These are phyloP conservation scores for Yueomyces sp. DNA, from an alignment of 805 yeast species.

Conservation along the genomic window DNA sequence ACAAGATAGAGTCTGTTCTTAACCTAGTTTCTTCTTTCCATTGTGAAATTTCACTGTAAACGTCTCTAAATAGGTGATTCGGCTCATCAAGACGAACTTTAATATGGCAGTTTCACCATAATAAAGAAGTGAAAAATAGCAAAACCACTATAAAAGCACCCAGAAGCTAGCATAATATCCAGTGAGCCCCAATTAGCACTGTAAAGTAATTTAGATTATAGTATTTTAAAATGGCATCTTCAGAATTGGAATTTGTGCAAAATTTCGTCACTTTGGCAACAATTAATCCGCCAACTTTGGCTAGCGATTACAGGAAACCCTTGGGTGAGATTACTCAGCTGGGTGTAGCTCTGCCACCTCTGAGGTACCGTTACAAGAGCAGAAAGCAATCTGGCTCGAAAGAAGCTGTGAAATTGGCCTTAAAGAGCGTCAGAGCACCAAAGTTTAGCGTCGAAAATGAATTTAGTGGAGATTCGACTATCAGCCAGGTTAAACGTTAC, in stretches of 20 bases:
- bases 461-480: slow-evolving; percentile 18
- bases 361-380: slow-evolving; percentile 27
- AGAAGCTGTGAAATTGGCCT: slow-evolving; percentile 16
- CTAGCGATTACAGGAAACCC: slow-evolving; percentile 19
- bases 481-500: slow-evolving; percentile 22
- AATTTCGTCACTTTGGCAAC: slow-evolving; percentile 37
- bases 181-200: too few relatives aligned
- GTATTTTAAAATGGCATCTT: slow-evolving; percentile 1
- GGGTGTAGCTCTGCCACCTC: slow-evolving; percentile 37
- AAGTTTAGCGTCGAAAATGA: slow-evolving; percentile 34
- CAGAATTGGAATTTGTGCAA: slow-evolving; percentile 34
- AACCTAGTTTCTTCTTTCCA: too few relatives aligned
- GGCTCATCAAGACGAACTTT: too few relatives aligned
- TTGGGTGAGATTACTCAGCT: slow-evolving; percentile 23
- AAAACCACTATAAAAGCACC: too few relatives aligned
- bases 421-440: slow-evolving; percentile 65
- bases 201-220: not conserved
- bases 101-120: too few relatives aligned
- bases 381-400: slow-evolving; percentile 2
- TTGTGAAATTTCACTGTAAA: too few relatives aligned
- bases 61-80: too few relatives aligned
- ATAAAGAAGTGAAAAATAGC: too few relatives aligned
- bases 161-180: too few relatives aligned
- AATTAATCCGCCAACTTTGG: slow-evolving; percentile 26
- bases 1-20: too few relatives aligned